phyloP scores from a whole-genome alignment of 108 stramenopile species.

The Nitzschia sp. region DNA sequence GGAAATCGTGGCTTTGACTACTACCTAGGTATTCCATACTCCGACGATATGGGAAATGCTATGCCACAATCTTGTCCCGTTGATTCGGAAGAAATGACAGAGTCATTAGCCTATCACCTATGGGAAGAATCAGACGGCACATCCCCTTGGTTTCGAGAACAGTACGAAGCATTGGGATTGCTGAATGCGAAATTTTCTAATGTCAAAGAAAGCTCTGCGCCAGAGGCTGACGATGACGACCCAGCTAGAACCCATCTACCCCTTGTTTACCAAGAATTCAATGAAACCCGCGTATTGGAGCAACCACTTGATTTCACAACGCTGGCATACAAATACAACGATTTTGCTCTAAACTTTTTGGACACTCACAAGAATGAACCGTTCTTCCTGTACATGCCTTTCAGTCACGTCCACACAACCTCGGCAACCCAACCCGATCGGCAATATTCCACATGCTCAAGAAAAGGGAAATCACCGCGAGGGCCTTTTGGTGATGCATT shows the following conservation, averaged over 20 bases:
- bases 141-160: constrained; percentile 4
- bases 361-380: constrained; percentile 32
- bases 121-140: background rate
- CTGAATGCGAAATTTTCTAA: background rate
- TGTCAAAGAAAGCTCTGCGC: background rate
- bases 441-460: constrained; percentile 39
- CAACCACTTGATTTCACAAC: constrained; percentile 56
- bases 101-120: background rate
- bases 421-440: constrained; percentile 17
- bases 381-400: constrained; percentile 58
- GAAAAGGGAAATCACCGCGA: constrained; percentile 23
- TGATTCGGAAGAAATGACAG: background rate
- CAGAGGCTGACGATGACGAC: constrained; percentile 17
- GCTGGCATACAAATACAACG: constrained; percentile 44
- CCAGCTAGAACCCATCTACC: constrained; percentile 28
- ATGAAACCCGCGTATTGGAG: constrained; percentile 42
- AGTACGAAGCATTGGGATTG: constrained; percentile 3
- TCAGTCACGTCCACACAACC: constrained; percentile 53
- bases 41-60: constrained; percentile 44
- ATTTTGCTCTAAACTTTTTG: constrained; percentile 40
- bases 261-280: constrained; percentile 40
- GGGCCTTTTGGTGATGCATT: constrained; percentile 54
- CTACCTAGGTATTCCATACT: constrained; percentile 60
- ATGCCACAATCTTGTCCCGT: constrained; percentile 9
- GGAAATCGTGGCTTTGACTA: constrained; percentile 63